Evolutionary conservation across 2,329 filamentous ascomycete genomes (phyloP), one percentile per base, ranked within the genome.

Genomic region (Trichocomaceae sp.): DNA sequence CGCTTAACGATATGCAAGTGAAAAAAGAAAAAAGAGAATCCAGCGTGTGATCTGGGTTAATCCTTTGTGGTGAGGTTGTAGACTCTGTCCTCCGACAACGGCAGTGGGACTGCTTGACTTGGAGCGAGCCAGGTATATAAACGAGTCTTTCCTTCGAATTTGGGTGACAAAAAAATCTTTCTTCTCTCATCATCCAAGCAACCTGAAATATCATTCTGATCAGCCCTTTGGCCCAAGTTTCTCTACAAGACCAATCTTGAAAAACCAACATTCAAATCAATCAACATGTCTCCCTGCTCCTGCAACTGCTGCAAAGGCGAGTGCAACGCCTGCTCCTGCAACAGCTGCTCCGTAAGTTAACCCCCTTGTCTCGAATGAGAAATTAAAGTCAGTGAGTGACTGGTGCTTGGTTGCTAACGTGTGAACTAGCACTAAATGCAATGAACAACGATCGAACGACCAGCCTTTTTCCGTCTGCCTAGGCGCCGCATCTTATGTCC

Each of bases 231-330:
- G 22, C 50, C 19, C 23, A 31, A 46, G 23, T 13, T 19, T 46
- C 26, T 2, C 26, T 52, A 20, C 17, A 42, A 42, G 17, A 42
- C 19, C 20, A 5, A 42, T 42, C 39, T 42, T 52, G 13, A 17
- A 53, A n/a, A 45, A 13, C 22, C 35, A 29, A 29, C 26, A 20
- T n/a, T 35, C 26, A 35, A 29, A 54, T 47, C 61, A 60, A 60
- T 60, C 65, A 71, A 60, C 52, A 74, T 73, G 71, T 63, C 63
- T 68, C 70, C 71, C 65, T 73, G 70, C 65, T 48, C 56, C 49
- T 74, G 72, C 69, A 70, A 66, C 68, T 68, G 67, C 68, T 73
- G 70, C 69, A 60, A 64, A 59, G 68, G 69, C 60, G 58, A 67
- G 54, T 73, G 71, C 69, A 67, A 65, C 60, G 64, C 63, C 52